Evolutionary conservation across 2,329 filamentous ascomycete genomes (phyloP), one percentile per base, ranked within the genome.

Genomic region (Ophiostoma sp.): DNA sequence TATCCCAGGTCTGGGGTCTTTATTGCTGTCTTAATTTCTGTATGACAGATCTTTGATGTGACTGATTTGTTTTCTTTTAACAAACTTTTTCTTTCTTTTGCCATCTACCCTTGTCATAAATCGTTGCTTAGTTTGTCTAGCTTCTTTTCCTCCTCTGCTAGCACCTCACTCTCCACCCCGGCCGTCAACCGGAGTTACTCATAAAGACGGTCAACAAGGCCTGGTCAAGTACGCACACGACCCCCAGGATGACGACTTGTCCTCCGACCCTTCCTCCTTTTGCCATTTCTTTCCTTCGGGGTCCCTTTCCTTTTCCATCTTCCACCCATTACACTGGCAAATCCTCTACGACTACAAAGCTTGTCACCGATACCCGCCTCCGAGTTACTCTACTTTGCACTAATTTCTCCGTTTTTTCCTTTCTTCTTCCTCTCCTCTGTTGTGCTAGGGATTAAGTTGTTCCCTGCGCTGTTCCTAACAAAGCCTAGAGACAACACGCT

Each of bases 371-470:
- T 57, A 57, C 52, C 23, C 11, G 23, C 52, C n/a, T 27, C 52
- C 23, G 23, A 31, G 52, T 31, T 57, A 57, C 52, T 57, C 52
- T 57, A 15, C n/a, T 57, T 57, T 57, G 23, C 52, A 27, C 23
- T 13, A 23, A 15, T 36, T 64, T n/a, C 8, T 39, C 33, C 31
- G 11, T 62, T 27, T n/a, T n/a, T n/a, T n/a, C 5, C 33, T 39
- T 36, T 64, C 17, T n/a, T 33, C 33, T n/a, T 57, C 17, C 44
- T 60, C 31, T 60, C 17, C 23, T 62, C 33, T 64, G 60, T 15
- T 48, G 31, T 67, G n/a, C 64, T 67, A 67, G 65, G 65, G 41
- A 44, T 67, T 48, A 20, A 31, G 36, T 67, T 48, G 23, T 67
- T 67, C 41, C 62, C n/a, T 57, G 7, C 44, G 44, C 52, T 57